Evolutionary conservation across 805 yeast genomes (phyloP).

Genomic region (Dipodascopsis uninucleata): DNA sequence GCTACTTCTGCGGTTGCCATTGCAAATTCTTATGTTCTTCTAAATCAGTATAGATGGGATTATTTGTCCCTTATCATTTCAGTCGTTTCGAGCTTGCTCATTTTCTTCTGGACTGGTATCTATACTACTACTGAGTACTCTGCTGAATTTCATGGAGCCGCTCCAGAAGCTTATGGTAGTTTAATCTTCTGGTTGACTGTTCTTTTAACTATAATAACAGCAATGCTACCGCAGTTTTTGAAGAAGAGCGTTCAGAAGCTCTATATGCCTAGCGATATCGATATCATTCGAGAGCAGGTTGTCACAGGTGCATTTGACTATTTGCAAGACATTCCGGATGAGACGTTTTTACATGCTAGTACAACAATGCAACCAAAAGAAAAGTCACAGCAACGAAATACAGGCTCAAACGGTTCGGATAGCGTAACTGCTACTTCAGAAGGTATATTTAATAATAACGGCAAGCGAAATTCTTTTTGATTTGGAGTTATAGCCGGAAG

Average conservation of each 20-base stretch:
- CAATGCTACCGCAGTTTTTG: constrained; percentile 60
- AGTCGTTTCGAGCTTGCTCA: constrained; percentile 52
- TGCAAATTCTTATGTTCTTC: constrained; percentile 61
- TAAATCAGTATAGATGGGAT: constrained; percentile 77
- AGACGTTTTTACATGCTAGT: constrained; percentile 2
- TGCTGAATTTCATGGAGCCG: constrained; percentile 61
- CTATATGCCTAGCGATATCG: constrained; percentile 63
- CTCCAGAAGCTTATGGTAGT: constrained; percentile 58
- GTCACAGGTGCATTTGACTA: constrained; percentile 48
- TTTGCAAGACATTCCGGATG: constrained; percentile 14
- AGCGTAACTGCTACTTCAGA: constrained; percentile 9
- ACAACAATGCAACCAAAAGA: constrained; percentile 1
- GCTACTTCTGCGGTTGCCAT: constrained; percentile 59
- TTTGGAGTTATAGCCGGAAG: too few relatives aligned
- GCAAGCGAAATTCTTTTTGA: constrained; percentile 15
- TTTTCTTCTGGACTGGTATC: constrained; percentile 76
- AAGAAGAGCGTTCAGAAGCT: constrained; percentile 49
- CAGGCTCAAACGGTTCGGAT: constrained; percentile 9
- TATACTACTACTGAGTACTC: constrained; percentile 57
- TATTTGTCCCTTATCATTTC: constrained; percentile 56
- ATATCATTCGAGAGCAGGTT: constrained; percentile 63
- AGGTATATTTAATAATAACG: constrained; percentile 8
- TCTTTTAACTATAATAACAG: constrained; percentile 51
- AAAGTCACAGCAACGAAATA: not conserved
- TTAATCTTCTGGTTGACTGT: constrained; percentile 62